Evolutionary conservation across 345 rosid species (phyloP), one percentile per base, ranked within the genome.

Genomic region (Sonneratia caseolaris): DNA sequence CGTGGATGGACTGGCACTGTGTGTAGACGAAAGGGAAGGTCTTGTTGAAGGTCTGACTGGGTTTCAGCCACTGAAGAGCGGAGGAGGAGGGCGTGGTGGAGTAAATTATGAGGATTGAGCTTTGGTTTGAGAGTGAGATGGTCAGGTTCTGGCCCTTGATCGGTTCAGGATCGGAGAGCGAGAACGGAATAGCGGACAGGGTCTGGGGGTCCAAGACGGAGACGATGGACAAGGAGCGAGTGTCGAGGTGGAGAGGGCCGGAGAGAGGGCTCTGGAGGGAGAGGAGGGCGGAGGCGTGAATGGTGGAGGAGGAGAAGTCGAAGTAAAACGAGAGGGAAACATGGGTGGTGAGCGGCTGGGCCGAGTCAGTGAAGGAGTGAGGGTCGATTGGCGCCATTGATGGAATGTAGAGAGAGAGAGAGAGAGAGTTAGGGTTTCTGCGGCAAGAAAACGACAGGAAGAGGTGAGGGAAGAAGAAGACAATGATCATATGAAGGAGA

Each of bases 41-140:
- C 69, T 89, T 91, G 72, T 85, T 83, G 79, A 88, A 91, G 4
- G 98, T 91, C 53, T 89, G 94, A 0, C 81, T 87, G 0, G 97
- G 98, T 0, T 82, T 79, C 5, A 93, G 89, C 98, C 98, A 93
- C 15, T 93, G 94, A 70, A 93, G 96, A 3, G 98, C 98, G 3
- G 98, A 87, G 15, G 98, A 89, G 7, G 85, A 72, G 1, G 89
- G 86, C 5, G 94, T 82, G 45, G 92, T 88, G 42, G 94, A 82
- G 83, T 74, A 91, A 68, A 83, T 42, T 59, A 91, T 4, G 16
- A 87, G 77, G 49, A 89, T 0, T 0, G 84, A 85, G 68, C 83
- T 75, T 5, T 81, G 83, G 74, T 74, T 72, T 13, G 84, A 61
- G 43, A 93, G 96, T 4, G 78, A 16, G 48, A 91, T 71, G 69